Base-by-base conservation (phyloP, 106 monocot genomes). In the Dendrobium nobile region DNA sequence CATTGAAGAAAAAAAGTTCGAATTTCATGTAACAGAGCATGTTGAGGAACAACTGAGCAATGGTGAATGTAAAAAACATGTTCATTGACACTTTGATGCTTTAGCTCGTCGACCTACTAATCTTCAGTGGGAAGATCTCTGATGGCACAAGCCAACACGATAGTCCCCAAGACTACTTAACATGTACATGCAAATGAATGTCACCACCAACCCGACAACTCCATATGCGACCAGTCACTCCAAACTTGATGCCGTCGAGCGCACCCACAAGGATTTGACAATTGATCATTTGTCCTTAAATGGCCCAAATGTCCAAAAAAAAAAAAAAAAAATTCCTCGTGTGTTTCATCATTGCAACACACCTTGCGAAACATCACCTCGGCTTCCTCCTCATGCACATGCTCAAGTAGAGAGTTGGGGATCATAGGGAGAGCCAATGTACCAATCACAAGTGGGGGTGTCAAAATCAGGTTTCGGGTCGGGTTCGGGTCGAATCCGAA, bases 331-430 rank as follows among this genome's bases (percentile, higher is more conserved):
- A 31, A 82, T 81, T 86, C 87, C 4, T 37, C 77, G 0, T 79
- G 18, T 44, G 84, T 55, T 51, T 87, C 84, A 7, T 75, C 56
- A 8, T 77, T 81, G 41, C 89, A 85, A 0, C 88, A 83, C 1
- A 88, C 41, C 22, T 41, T 31, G 7, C 67, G 61, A 27, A 88
- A 81, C 80, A 85, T 83, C 20, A 44, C 42, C 84, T 81, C 79
- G 33, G 84, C 89, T 41, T 86, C 44, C 31, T 80, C 89, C 0
- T 51, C 41, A 13, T 70, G 28, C 24, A 85, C 82, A 24, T 85
- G 88, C 45, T 88, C 82, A 26, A 88, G 74, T 47, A 88, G 80
- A 19, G 82, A 85, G 78, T 83, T 88, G 73, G 88, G 88, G 15
- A 85, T 88, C 77, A 85, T 85, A n/a, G 85, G 82, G 47, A 88